Evolutionary conservation across 2,329 filamentous ascomycete species (phyloP).

Genomic region (Paraphaeosphaeria sporulosa): DNA sequence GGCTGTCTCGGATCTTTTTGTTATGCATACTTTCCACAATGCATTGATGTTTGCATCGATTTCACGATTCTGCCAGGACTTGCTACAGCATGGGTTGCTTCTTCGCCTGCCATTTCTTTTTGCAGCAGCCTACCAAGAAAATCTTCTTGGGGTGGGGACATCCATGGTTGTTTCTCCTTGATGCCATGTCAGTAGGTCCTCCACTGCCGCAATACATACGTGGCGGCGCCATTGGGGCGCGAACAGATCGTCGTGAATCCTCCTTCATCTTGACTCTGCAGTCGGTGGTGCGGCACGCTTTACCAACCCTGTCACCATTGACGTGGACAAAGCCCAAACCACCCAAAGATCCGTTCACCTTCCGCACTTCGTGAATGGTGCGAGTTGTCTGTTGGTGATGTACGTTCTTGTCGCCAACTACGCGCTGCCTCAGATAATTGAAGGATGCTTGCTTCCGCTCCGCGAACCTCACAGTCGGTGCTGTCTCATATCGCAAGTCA

Average conservation of each 20-base stretch:
- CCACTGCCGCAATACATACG: background rate
- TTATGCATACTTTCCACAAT: background rate
- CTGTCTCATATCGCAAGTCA: background rate
- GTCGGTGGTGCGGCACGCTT: background rate
- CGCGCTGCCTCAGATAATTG: background rate
- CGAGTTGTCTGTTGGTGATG: background rate
- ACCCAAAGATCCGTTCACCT: background rate
- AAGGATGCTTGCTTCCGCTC: slow-evolving; percentile 1
- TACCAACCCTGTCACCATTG: background rate
- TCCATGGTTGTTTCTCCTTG: background rate
- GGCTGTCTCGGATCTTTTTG: background rate
- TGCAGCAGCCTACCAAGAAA: background rate
- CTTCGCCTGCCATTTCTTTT: background rate
- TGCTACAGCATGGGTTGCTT: background rate
- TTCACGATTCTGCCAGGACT: background rate
- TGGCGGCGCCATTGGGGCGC: background rate
- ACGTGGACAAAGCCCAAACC: slow-evolving; percentile 9
- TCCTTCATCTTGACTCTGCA: slow-evolving; percentile 4
- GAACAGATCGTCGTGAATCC: slow-evolving; percentile 2
- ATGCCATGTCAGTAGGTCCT: background rate
- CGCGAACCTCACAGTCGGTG: slow-evolving; percentile 1
- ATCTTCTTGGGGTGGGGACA: background rate
- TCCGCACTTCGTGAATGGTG: background rate
- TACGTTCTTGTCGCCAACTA: background rate
- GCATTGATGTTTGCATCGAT: background rate